These are phyloP conservation scores for Cladosporium cucumerinum DNA, from an alignment of 2,329 filamentous ascomycete species.

Conservation along the genomic window DNA sequence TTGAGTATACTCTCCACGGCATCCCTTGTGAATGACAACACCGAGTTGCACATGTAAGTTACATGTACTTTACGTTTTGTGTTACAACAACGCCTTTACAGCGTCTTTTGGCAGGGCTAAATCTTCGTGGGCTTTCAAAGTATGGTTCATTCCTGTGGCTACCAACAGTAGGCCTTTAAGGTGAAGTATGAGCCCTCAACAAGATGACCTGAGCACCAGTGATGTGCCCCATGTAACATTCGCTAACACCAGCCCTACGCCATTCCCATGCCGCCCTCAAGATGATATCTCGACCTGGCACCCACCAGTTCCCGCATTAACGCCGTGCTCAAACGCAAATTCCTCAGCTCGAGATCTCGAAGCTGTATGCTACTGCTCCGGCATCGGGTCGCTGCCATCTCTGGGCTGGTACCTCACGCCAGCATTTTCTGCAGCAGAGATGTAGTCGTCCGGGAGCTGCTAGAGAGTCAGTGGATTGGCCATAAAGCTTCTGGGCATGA, in stretches of 20 bases:
- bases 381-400: slow-evolving; percentile 28
- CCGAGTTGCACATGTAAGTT: no score
- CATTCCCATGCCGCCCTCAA: not conserved
- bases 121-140: not conserved
- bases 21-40: no score
- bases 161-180: not conserved
- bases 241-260: not conserved
- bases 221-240: not conserved
- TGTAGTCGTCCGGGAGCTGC: slow-evolving; percentile 56
- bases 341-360: not conserved
- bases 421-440: slow-evolving; percentile 54
- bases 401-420: slow-evolving; percentile 61
- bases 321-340: slow-evolving; percentile 15
- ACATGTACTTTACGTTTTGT: not conserved
- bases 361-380: slow-evolving; percentile 16
- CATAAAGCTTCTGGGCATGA: not conserved
- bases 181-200: not conserved
- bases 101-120: not conserved
- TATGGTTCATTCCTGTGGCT: not conserved
- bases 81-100: not conserved
- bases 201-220: not conserved
- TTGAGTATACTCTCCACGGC: no score
- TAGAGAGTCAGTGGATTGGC: slow-evolving; percentile 16
- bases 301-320: not conserved
- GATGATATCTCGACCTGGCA: not conserved